phyloP scores from a whole-genome alignment of 805 yeast genomes.

The Candida germanica region DNA sequence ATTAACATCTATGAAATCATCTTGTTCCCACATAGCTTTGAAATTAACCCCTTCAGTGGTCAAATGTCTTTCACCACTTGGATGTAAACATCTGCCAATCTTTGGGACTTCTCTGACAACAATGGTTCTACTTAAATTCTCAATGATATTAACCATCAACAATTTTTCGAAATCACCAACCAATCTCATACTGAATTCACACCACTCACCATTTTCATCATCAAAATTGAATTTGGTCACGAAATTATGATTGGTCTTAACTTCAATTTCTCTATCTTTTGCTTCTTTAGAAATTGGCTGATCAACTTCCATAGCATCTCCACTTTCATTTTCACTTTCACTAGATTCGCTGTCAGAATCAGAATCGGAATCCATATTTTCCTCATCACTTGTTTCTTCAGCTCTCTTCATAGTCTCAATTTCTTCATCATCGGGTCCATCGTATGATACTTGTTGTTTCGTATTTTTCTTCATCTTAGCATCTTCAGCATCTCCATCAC shows the following conservation, averaged over 20 bases:
- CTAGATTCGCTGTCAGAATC: conserved; percentile 29
- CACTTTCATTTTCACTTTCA: conserved; percentile 20
- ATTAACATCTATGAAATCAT: conserved; percentile 86
- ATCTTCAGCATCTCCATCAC: conserved; percentile 60
- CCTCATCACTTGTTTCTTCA: conserved; percentile 74
- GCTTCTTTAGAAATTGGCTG: conserved; percentile 49
- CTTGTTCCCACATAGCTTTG: conserved; percentile 97
- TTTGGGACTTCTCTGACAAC: conserved; percentile 90
- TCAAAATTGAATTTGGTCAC: conserved; percentile 85
- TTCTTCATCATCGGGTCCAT: conserved; percentile 94
- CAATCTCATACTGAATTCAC: conserved; percentile 81
- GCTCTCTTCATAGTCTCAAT: conserved; percentile 84
- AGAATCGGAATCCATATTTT: conserved; percentile 42
- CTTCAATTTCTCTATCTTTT: conserved; percentile 80
- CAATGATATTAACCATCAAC: conserved; percentile 95
- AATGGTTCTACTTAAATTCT: conserved; percentile 81
- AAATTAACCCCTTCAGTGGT: conserved; percentile 98
- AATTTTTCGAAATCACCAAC: conserved; percentile 80
- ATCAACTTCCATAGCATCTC: conserved; percentile 30
- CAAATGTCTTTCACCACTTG: conserved; percentile 73
- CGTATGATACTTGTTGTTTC: conserved; percentile 88
- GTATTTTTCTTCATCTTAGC: conserved; percentile 58
- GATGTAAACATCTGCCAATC: conserved; percentile 91
- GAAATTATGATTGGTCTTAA: conserved; percentile 67
- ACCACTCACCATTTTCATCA: conserved; percentile 86